Percentiles rank a stretch among this genome's conserved stretches.
Conservation (phyloP, 352 stramenopile genomes). For the Pythium angustatum region DNA sequence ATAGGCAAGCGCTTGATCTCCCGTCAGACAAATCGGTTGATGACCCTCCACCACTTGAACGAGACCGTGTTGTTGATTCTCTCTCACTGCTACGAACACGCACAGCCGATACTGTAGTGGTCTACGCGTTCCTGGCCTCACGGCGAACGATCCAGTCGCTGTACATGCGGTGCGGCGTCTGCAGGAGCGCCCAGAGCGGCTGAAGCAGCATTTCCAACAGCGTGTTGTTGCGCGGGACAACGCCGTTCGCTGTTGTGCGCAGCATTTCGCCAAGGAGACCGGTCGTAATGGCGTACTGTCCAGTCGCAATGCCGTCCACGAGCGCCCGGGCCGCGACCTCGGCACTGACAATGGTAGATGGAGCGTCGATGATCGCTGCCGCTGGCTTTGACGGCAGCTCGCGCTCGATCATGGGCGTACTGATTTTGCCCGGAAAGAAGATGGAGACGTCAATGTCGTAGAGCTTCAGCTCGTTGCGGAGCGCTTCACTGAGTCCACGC, state of each 20-base stretch:
- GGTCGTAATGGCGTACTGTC: slow-evolving; percentile 64
- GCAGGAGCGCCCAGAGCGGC: neutral
- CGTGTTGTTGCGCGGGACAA: slow-evolving; percentile 36
- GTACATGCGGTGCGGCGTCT: neutral
- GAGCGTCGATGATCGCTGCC: slow-evolving; percentile 7
- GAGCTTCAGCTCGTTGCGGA: slow-evolving; percentile 72
- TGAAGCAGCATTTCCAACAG: neutral
- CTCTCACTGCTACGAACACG: no score
- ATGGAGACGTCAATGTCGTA: slow-evolving; percentile 84
- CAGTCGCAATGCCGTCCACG: slow-evolving; percentile 46
- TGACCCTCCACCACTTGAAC: no score
- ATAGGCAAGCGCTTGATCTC: no score
- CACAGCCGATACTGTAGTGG: no score
- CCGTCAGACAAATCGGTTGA: no score
- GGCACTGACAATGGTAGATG: neutral
- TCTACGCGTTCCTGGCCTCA: no score
- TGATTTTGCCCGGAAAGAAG: slow-evolving; percentile 84
- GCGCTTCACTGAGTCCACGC: slow-evolving; percentile 88
- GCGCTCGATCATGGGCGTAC: slow-evolving; percentile 26
- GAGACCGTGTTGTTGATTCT: no score
- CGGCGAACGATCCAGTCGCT: neutral
- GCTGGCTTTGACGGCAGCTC: slow-evolving; percentile 13
- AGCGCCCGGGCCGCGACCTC: slow-evolving; percentile 49
- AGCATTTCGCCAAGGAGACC: slow-evolving; percentile 49
- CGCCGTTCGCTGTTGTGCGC: slow-evolving; percentile 56